A percentile compares a stretch with the other conserved stretches of the same genome.
These are phyloP conservation scores for Ogataea minuta DNA, from an alignment of 805 yeast species.

Conservation along the genomic window DNA sequence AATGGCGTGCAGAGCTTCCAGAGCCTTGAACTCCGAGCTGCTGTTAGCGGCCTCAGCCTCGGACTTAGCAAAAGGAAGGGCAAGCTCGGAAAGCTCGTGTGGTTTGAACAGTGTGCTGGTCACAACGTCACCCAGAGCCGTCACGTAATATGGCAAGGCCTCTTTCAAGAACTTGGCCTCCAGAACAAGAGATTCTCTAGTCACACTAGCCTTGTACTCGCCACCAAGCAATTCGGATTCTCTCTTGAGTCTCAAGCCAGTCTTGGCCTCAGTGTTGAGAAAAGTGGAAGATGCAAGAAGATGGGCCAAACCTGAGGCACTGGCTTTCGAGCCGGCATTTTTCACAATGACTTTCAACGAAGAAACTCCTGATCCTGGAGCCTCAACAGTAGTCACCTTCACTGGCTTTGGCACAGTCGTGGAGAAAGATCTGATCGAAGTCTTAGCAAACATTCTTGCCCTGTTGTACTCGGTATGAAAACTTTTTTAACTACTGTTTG, in stretches of 20 bases:
- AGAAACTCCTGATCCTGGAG: conserved; percentile 64
- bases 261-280: conserved; percentile 75
- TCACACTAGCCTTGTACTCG: conserved; percentile 59
- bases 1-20: conserved; percentile 74
- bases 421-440: conserved; percentile 35
- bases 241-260: conserved; percentile 90
- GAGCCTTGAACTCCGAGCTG: conserved; percentile 56
- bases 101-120: conserved; percentile 72
- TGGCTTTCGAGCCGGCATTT: conserved; percentile 79
- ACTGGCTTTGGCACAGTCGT: conserved; percentile 47
- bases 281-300: conserved; percentile 79
- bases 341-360: conserved; percentile 73
- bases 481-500: conserved; percentile 10
- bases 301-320: conserved; percentile 81
- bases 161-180: conserved; percentile 80
- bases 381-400: conserved; percentile 35
- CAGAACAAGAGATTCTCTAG: conserved; percentile 82
- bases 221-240: conserved; percentile 96
- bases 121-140: conserved; percentile 73
- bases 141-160: conserved; percentile 89
- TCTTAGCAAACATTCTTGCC: conserved; percentile 32
- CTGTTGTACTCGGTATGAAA: conserved; percentile 11
- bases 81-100: conserved; percentile 81
- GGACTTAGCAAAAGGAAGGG: conserved; percentile 70
- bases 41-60: conserved; percentile 55